Conservation (phyloP, 129 eudicot species). For the Apium graveolens region DNA sequence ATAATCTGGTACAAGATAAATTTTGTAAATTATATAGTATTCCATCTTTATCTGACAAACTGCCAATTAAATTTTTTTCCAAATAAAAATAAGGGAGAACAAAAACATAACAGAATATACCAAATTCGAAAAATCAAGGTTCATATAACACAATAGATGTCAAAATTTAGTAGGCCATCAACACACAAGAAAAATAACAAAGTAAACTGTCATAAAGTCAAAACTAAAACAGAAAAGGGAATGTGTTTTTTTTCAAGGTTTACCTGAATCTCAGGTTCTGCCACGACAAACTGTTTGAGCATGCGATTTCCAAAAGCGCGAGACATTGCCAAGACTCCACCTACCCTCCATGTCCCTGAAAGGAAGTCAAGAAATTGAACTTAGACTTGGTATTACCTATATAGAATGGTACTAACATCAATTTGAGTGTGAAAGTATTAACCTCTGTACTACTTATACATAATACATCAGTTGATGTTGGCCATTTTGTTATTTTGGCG, state of each 20-base stretch:
- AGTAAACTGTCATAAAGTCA: background rate
- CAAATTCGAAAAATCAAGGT: background rate
- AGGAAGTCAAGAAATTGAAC: background rate
- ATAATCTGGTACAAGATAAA: background rate
- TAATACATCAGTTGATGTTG: background rate
- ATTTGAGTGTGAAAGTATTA: background rate
- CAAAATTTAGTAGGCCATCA: background rate
- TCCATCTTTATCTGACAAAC: background rate
- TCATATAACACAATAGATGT: background rate
- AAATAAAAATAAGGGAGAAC: background rate
- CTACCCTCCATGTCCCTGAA: conserved; percentile 94
- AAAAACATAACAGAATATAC: background rate
- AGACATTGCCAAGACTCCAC: conserved; percentile 91
- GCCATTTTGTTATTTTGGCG: no score
- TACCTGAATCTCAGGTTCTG: conserved; percentile 95
- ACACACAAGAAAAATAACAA: background rate
- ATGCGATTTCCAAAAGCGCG: conserved; percentile 94
- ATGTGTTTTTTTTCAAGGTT: background rate
- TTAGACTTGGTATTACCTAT: background rate
- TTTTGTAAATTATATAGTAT: no score
- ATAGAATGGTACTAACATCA: background rate
- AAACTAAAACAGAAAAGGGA: background rate
- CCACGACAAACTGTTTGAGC: conserved; percentile 76
- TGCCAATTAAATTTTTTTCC: background rate
- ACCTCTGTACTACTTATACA: background rate